A percentile compares a stretch with the other conserved stretches of the same genome.
Evolutionary conservation across 2,329 filamentous ascomycete genomes (phyloP).

Genomic region (Hymenoscyphus scutula): DNA sequence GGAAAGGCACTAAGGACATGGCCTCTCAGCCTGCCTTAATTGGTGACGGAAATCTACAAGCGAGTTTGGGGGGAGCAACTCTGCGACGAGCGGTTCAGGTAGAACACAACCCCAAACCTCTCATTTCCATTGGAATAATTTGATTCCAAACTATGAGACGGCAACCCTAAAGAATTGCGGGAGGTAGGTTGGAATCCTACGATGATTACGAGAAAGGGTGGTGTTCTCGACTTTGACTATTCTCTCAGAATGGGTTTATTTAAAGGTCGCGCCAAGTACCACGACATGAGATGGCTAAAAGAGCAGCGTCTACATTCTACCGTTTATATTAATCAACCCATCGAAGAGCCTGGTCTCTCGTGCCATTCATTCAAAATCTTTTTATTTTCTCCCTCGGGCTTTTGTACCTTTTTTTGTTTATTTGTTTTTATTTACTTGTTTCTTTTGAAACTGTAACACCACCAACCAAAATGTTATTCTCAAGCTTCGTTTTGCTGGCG

Average conservation of each 20-base stretch:
- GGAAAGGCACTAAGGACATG: too few relatives aligned
- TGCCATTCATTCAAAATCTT: not conserved
- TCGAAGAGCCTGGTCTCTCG: not conserved
- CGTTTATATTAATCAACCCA: conserved; percentile 8
- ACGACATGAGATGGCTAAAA: conserved; percentile 6
- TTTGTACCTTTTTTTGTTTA: not conserved
- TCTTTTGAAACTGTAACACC: not conserved
- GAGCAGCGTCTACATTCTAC: not conserved
- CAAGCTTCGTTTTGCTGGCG: conserved; percentile 4
- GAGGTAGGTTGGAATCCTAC: not conserved
- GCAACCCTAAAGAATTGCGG: not conserved
- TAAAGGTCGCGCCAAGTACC: conserved; percentile 1
- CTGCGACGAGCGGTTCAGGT: not conserved
- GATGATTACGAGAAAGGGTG: not conserved
- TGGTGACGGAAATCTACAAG: not conserved
- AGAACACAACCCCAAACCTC: not conserved
- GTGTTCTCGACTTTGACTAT: not conserved
- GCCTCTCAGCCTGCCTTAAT: too few relatives aligned
- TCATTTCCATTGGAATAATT: not conserved
- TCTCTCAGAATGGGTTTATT: not conserved
- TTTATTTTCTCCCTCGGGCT: not conserved
- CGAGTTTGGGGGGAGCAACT: not conserved
- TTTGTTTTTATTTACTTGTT: not conserved
- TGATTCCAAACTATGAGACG: conserved; percentile 6
- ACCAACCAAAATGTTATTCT: conserved; percentile 4